phyloP scores from a whole-genome alignment of 768 basidiomycete species.

The Clathrus columnatus region DNA sequence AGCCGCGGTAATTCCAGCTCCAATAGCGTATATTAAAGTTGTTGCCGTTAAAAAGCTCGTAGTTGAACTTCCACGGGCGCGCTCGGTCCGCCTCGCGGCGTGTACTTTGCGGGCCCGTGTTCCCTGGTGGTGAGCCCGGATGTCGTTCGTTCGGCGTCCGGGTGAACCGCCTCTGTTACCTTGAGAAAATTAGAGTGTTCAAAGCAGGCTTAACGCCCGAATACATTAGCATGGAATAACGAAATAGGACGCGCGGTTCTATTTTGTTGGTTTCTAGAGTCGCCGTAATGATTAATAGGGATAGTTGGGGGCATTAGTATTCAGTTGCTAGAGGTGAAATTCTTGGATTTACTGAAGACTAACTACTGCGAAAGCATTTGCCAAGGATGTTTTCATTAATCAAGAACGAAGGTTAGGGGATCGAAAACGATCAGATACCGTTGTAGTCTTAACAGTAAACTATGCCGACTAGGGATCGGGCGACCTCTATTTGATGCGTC shows the following conservation, averaged over 20 bases:
- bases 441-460: conserved; percentile 81
- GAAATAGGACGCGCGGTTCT: conserved; percentile 74
- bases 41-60: conserved; percentile 38
- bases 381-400: conserved; percentile 81
- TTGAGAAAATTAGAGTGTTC: conserved; percentile 81
- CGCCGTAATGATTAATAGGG: conserved; percentile 46
- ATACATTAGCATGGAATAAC: conserved; percentile 82
- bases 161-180: conserved; percentile 73
- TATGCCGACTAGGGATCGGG: conserved; percentile 73
- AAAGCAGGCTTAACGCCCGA: conserved; percentile 69
- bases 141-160: conserved; percentile 60
- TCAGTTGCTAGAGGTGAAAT: conserved; percentile 78
- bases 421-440: conserved; percentile 73
- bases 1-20: conserved; percentile 29
- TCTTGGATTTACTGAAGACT: conserved; percentile 76
- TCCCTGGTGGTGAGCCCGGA: conserved; percentile 65
- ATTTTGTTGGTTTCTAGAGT: conserved; percentile 76
- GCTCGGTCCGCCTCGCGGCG: conserved; percentile 56
- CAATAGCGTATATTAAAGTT: conserved; percentile 35
- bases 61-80: conserved; percentile 35
- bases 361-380: conserved; percentile 78
- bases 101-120: conserved; percentile 59
- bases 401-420: conserved; percentile 37
- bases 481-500: conserved; percentile 61
- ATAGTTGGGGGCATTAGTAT: conserved; percentile 77